These are phyloP conservation scores for Fusarium sp. DNA, from an alignment of 2,329 filamentous ascomycete genomes.

Conservation along the genomic window DNA sequence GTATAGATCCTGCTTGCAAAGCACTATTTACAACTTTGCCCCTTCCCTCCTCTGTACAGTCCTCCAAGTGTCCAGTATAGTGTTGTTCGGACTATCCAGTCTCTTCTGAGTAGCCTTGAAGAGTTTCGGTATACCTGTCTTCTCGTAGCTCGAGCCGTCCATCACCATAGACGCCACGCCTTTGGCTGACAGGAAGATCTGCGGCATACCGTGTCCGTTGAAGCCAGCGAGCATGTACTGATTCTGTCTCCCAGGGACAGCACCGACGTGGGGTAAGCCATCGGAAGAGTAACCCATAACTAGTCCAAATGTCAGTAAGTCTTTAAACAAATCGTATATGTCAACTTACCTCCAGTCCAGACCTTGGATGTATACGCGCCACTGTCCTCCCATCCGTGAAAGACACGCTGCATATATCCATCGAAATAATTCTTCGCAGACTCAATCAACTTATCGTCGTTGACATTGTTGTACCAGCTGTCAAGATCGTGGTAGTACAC, in stretches of 20 bases:
- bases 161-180: background rate
- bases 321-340: accelerated
- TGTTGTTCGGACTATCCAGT: background rate
- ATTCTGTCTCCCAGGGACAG: conserved; percentile 46
- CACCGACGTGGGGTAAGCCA: conserved; percentile 53
- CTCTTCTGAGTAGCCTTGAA: background rate
- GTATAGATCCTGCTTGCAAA: background rate
- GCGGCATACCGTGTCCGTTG: conserved; percentile 56
- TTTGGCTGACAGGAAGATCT: conserved; percentile 34
- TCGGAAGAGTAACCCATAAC: conserved; percentile 56
- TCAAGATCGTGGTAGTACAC: background rate
- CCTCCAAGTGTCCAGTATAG: background rate
- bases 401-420: conserved; percentile 57
- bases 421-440: conserved; percentile 49
- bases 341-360: conserved; percentile 41
- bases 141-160: background rate
- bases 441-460: background rate
- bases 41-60: background rate
- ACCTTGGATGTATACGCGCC: conserved; percentile 45
- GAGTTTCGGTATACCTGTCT: background rate
- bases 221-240: background rate
- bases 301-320: background rate
- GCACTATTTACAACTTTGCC: background rate
- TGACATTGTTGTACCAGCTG: background rate
- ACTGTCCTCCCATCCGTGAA: conserved; percentile 57